phyloP scores from a whole-genome alignment of 768 basidiomycete species.

The Lyophyllum semitale region DNA sequence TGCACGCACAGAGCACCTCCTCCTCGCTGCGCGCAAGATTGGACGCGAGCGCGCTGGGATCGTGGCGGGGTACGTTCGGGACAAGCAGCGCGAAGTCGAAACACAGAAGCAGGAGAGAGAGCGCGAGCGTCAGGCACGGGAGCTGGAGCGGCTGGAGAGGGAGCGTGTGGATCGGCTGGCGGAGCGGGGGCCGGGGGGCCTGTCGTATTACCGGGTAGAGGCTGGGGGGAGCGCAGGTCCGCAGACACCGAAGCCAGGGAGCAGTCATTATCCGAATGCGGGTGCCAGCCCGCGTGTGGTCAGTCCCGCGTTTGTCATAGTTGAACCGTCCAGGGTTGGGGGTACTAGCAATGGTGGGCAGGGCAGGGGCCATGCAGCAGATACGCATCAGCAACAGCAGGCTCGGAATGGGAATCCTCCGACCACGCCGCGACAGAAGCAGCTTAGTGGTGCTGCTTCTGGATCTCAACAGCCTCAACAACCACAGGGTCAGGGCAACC shows the following conservation, averaged over 20 bases:
- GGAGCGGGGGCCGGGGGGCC: slow-evolving; percentile 14
- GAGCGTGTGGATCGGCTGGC: slow-evolving; percentile 29
- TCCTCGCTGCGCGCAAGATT: slow-evolving; percentile 70
- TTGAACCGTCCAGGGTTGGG: slow-evolving; percentile 24
- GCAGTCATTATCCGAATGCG: slow-evolving; percentile 4
- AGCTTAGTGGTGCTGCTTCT: neutral
- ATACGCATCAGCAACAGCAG: neutral
- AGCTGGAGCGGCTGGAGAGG: slow-evolving; percentile 29
- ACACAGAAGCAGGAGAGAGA: slow-evolving; percentile 33
- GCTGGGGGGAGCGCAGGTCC: slow-evolving; percentile 8
- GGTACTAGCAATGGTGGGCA: slow-evolving; percentile 4
- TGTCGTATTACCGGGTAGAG: slow-evolving; percentile 20
- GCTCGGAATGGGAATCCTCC: neutral
- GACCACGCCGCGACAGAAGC: slow-evolving; percentile 15
- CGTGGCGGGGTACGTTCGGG: slow-evolving; percentile 51
- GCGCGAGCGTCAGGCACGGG: slow-evolving; percentile 28
- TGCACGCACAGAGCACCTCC: slow-evolving; percentile 69
- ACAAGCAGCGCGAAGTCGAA: slow-evolving; percentile 38
- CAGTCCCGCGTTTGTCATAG: neutral
- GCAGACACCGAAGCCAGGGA: slow-evolving; percentile 20
- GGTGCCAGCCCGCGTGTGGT: slow-evolving; percentile 9
- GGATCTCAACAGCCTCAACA: slow-evolving; percentile 10
- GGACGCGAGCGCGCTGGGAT: slow-evolving; percentile 61
- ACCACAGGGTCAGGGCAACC: slow-evolving; percentile 29
- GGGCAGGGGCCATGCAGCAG: slow-evolving; percentile 2